Base-by-base conservation (phyloP, 2,329 filamentous ascomycete genomes). In the Dryadomyces sulphureus region DNA sequence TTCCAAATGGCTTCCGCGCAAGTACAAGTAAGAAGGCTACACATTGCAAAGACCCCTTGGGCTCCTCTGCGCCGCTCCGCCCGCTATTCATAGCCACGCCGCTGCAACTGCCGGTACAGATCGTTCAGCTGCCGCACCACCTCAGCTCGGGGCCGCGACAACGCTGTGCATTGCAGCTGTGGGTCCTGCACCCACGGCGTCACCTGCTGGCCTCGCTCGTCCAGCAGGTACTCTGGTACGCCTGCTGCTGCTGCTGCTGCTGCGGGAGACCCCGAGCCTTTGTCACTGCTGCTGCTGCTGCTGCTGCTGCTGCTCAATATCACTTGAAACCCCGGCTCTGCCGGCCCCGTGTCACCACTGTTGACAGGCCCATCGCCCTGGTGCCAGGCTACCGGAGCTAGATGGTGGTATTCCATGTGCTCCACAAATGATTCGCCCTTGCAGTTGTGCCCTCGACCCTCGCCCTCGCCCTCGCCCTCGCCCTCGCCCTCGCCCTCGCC, bases 291-390 rank as follows among this genome's bases (percentile, higher is more conserved):
- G 14, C n/a, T 21, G 17, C 20, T 21, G 19, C 8, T 36, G n/a
- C 17, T 27, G 5, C n/a, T 38, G 20, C 34, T 21, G 7, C n/a
- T n/a, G n/a, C n/a, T n/a, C n/a, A n/a, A n/a, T 30, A 36, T 36
- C 16, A 36, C 16, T 36, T 19, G 16, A 19, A 36, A 36, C 16
- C 34, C 34, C 16, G 34, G 16, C 9, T 36, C 34, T 12, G 41
- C 45, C 19, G 49, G 48, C 1, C 47, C 47, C 6, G 42, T 7
- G 21, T 49, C 41, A 42, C 50, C 43, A 30, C 24, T 61, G 52
- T 75, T 75, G 46, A 59, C 63, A 8, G 70, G 70, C 0, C 77
- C 77, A 45, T 81, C 77, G 16, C 77, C 77, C 38, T 72, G 62
- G 50, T 78, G 67, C 77, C 76, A 80, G 34, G 64, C 61, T 47